Evolutionary conservation across 495 filamentous ascomycete genomes (phyloP), one percentile per base, ranked within the genome.

Genomic region (Pyronema domesticum): DNA sequence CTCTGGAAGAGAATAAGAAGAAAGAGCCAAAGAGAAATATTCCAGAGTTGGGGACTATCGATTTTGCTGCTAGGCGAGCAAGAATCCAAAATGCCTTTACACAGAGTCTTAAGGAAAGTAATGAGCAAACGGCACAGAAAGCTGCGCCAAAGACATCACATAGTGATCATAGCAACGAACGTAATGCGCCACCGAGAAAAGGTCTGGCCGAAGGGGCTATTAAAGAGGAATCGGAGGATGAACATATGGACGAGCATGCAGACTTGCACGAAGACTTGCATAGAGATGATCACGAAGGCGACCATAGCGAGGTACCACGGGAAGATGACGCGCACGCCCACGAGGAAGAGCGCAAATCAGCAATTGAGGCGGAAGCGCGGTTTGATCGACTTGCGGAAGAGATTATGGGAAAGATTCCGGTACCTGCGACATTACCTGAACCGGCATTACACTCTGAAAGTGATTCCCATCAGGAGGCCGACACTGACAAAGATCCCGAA

Each of bases 41-140:
- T 42, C 63, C 63, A 6, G 63, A 65, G 48, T 42, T 83, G 46
- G 77, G 75, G 2, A 73, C 72, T 55, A 72, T 82, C 9, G 79
- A 83, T 65, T 81, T 83, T 60, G 80, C 74, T 37, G 78, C 76
- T 49, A 70, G 80, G 34, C 73, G 80, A 53, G 75, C 79, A 51
- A 71, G 70, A 51, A 83, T 83, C 49, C 77, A 82, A 59, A 76
- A 77, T 53, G 79, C 80, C 5, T 79, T 82, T 56, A 81, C 77
- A 36, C 72, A 75, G 42, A 78, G 73, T 6, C 69, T 81, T 35
- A 72, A 76, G 58, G 76, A 80, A 63, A 76, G 73, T 65, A 73
- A 78, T 56, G 66, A 68, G 15, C 60, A 61, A 14, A 43, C 56
- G 51, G 53, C 55, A 37, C 36, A 36, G 33, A 61, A 54, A 37